A percentile compares a stretch with the other conserved stretches of the same genome.
Evolutionary conservation across 352 stramenopile genomes (phyloP).

Genomic region (Vaucheria bursata): DNA sequence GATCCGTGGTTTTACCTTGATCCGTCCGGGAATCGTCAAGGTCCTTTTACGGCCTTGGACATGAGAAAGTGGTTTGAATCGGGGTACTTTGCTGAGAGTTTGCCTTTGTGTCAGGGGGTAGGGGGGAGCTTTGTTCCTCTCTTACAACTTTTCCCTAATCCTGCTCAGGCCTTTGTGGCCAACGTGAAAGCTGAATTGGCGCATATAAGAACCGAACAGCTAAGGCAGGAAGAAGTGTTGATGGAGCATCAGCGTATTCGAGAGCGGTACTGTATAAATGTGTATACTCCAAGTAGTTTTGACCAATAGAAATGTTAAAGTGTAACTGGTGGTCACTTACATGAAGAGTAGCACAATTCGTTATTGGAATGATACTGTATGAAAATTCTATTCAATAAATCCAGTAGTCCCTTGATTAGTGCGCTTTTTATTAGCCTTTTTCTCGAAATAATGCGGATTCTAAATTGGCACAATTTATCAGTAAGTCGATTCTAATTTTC

Average conservation of each 20-base stretch:
- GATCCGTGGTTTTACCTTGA: constrained; percentile 69
- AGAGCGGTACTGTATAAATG: neutral
- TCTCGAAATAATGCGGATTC: no score
- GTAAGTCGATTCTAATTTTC: no score
- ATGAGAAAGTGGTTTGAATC: constrained; percentile 74
- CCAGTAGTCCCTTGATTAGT: no score
- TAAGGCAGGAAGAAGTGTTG: neutral
- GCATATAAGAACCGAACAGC: neutral
- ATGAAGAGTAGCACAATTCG: no score
- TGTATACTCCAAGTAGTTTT: neutral
- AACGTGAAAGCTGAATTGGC: neutral
- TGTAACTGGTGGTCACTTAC: no score
- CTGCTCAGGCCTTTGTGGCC: constrained; percentile 7
- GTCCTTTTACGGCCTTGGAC: constrained; percentile 64
- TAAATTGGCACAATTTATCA: no score
- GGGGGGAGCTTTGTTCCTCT: neutral
- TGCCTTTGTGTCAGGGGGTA: constrained; percentile 26
- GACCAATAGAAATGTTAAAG: neutral
- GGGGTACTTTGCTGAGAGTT: constrained; percentile 69
- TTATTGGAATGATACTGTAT: no score
- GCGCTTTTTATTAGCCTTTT: no score
- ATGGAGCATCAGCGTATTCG: constrained; percentile 6
- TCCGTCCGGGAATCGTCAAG: constrained; percentile 67
- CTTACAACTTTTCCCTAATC: neutral
- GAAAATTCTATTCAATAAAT: no score